These are phyloP conservation scores for Phytophthora pisi DNA, from an alignment of 352 stramenopile species.

Conservation along the genomic window DNA sequence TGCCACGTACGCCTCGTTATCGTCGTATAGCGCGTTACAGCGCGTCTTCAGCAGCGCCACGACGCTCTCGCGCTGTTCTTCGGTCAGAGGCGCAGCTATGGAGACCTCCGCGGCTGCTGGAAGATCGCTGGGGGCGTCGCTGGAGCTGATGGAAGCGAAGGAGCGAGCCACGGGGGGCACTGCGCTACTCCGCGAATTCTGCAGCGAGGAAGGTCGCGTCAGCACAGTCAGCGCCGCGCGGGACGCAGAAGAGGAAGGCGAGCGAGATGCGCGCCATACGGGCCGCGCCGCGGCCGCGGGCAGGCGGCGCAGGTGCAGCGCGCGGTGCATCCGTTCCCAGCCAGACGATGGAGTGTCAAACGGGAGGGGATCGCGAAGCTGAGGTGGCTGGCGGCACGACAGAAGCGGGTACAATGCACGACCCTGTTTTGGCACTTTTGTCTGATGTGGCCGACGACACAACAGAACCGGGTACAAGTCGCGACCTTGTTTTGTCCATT, in stretches of 20 bases:
- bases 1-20: conserved; percentile 42
- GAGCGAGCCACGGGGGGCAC: not conserved
- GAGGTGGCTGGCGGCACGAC: conserved; percentile 2
- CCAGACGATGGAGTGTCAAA: conserved; percentile 32
- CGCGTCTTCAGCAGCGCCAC: conserved; percentile 53
- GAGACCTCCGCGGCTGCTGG: too few relatives aligned
- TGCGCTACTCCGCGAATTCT: conserved; percentile 13
- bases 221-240: not conserved
- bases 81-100: conserved; percentile 3
- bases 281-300: conserved; percentile 5
- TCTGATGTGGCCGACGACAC: too few relatives aligned
- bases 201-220: not conserved
- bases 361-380: conserved; percentile 17
- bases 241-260: not conserved
- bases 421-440: too few relatives aligned
- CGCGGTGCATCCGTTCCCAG: conserved; percentile 33
- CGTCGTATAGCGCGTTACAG: conserved; percentile 58
- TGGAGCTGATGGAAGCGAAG: not conserved
- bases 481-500: too few relatives aligned
- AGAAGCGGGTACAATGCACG: too few relatives aligned
- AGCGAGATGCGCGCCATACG: not conserved
- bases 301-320: conserved; percentile 34
- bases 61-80: conserved; percentile 26
- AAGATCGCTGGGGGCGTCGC: too few relatives aligned
- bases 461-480: too few relatives aligned